Evolutionary conservation across 306 rosid species (phyloP), one percentile per base, ranked within the genome.

Genomic region (Malus sieversii): DNA sequence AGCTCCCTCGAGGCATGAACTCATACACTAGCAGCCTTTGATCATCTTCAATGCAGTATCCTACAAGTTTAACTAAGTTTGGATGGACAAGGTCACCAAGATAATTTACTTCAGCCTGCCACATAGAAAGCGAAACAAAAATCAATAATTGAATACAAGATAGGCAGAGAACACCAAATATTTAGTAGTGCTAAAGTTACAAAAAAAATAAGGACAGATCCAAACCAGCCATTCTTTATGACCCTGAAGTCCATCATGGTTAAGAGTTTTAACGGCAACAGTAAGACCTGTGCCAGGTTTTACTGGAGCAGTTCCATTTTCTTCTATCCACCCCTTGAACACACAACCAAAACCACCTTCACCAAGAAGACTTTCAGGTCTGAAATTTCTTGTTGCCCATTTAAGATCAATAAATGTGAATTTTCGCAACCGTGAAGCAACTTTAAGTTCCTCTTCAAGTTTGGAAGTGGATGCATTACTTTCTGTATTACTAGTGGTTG

Each of bases 321-420:
- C 98, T 88, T 94, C 98, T 20, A 94, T 88, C 98, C 98, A 94
- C 30, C 98, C 98, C 84, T 94, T 94, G 88, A 94, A 94, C 53
- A 94, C 98, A 77, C 98, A 94, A 83, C 98, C 98, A 83, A 94
- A 94, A 71, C 98, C 98, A 78, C 98, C 98, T 87, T 94, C 98
- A 53, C 98, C 98, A 66, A 94, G 98, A 86, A 94, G 97, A 86
- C 97, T 91, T 86, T 94, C 98, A 13, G 98, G 98, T 83, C 98
- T 88, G 73, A 94, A 94, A 83, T 94, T 94, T 85, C 98, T 90
- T 65, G 98, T 94, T 18, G 98, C 97, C 82, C 80, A 81, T 86
- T 94, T 94, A 77, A 94, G 98, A 78, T 94, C 98, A 74, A 87
- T 91, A 75, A 94, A 94, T 42, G 89, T 66, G 78, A 94, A 94